Base-by-base conservation (phyloP, 176 grass and related monocot genomes). In the Aegilops sharonensis region DNA sequence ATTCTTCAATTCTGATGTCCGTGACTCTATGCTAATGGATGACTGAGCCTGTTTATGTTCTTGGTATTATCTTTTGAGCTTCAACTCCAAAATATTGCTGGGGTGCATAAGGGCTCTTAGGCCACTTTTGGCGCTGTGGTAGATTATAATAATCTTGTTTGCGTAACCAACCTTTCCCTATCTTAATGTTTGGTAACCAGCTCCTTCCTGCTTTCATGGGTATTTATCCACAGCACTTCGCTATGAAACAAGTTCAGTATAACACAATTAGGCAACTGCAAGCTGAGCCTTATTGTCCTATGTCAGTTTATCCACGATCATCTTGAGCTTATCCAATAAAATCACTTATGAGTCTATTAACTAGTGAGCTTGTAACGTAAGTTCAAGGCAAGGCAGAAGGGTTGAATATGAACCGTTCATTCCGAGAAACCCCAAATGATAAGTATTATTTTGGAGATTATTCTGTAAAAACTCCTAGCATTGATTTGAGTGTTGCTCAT, bases 1-100 rank as follows among this genome's bases (percentile, higher is more conserved):
- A 87, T 81, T 75, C 78, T 75, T 70, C 57, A 87, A 27, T 75
- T 74, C 12, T 27, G 68, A 81, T 61, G 57, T 52, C 21, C 12
- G 24, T 27, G 30, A 68, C 40, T 70, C 80, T 32, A 20, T 83
- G 66, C 39, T 86, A 70, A 32, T 78, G 32, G 14, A 65, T 47
- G 37, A 65, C 25, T 17, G 15, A 29, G 25, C 43, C 45, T 48
- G 52, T 77, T 27, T 48, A 9, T 73, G 23, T 48, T 25, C 11
- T 47, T 29, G n/a, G 21, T 72, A 59, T 59, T 59, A 59, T 59
- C 20, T 23, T 72, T 69, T 23, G 39, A 42, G 36, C 21, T 42
- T n/a, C 36, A 72, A 21, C 9, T 42, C 37, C 54, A 54, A 54
- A 54, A 54, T 18, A 54, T 54, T 59, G 18, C 6, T 2, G 2